phyloP scores from a whole-genome alignment of 345 rosid species.

The Eucalyptus victrix region DNA sequence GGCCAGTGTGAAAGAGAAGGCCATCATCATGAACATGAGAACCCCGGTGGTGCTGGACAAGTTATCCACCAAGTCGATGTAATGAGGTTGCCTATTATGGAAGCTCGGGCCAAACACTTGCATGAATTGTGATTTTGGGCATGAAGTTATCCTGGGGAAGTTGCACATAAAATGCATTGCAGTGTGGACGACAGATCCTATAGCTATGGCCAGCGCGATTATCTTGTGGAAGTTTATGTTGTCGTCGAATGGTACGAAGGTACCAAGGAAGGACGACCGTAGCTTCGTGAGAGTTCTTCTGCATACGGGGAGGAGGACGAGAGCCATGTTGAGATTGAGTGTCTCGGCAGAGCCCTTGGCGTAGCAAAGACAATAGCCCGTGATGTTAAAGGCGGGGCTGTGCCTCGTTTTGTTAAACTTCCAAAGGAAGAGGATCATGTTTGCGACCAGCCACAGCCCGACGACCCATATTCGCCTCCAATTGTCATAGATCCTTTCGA shows the following conservation, averaged over 20 bases:
- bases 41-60: slow-evolving; percentile 55
- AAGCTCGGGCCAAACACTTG: slow-evolving; percentile 21
- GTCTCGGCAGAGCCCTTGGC: slow-evolving; percentile 87
- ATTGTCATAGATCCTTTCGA: slow-evolving; percentile 42
- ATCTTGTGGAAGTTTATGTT: slow-evolving; percentile 76
- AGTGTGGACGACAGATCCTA: slow-evolving; percentile 34
- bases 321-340: slow-evolving; percentile 77
- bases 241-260: slow-evolving; percentile 71
- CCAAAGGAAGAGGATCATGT: slow-evolving; percentile 48
- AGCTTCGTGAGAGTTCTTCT: slow-evolving; percentile 64
- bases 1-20: slow-evolving; percentile 56
- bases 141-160: slow-evolving; percentile 33
- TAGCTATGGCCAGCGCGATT: slow-evolving; percentile 35
- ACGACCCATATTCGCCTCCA: slow-evolving; percentile 64
- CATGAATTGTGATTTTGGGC: slow-evolving; percentile 30
- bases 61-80: slow-evolving; percentile 21
- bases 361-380: slow-evolving; percentile 63
- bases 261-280: slow-evolving; percentile 47
- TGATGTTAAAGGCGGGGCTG: slow-evolving; percentile 28
- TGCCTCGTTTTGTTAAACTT: slow-evolving; percentile 18
- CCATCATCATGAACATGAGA: slow-evolving; percentile 48
- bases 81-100: slow-evolving; percentile 44
- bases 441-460: slow-evolving; percentile 28
- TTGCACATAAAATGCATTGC: slow-evolving; percentile 51
- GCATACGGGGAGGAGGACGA: slow-evolving; percentile 73